Conservation (phyloP, 164 flowering plant genomes). For the Chimonanthus salicifolius region DNA sequence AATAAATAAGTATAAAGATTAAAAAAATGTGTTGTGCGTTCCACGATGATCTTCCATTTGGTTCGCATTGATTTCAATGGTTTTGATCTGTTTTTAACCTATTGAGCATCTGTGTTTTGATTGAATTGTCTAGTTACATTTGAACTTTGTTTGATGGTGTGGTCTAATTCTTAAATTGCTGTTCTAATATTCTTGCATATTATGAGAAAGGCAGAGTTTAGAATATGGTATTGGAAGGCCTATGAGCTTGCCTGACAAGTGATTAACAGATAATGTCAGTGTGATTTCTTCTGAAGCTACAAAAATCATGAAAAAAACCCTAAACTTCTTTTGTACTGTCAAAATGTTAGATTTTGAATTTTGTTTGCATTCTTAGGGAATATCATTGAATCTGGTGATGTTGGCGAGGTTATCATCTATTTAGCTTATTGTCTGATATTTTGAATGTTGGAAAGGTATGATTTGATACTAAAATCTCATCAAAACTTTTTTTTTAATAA, state of each 20-base stretch:
- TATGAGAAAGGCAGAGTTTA: not conserved
- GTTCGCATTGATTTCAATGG: not conserved
- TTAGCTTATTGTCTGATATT: too few species aligned
- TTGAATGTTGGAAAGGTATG: not conserved
- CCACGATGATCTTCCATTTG: not conserved
- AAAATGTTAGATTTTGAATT: too few species aligned
- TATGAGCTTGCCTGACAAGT: not conserved
- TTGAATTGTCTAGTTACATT: not conserved
- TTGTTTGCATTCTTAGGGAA: too few species aligned
- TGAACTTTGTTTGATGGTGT: too few species aligned
- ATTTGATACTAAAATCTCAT: not conserved
- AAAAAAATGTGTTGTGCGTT: not conserved
- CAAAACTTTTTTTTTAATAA: not conserved
- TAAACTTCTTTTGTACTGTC: too few species aligned
- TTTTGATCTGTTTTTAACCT: not conserved
- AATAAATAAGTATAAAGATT: too few species aligned
- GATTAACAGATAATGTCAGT: too few species aligned
- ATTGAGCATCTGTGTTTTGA: not conserved
- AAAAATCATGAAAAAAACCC: too few species aligned
- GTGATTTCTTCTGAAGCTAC: too few species aligned
- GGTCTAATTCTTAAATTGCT: not conserved
- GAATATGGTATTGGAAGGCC: too few species aligned
- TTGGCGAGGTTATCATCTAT: too few species aligned
- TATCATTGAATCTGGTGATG: too few species aligned
- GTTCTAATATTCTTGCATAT: not conserved